Conservation (phyloP, 352 stramenopile genomes). For the Saprolegnia parasitica region DNA sequence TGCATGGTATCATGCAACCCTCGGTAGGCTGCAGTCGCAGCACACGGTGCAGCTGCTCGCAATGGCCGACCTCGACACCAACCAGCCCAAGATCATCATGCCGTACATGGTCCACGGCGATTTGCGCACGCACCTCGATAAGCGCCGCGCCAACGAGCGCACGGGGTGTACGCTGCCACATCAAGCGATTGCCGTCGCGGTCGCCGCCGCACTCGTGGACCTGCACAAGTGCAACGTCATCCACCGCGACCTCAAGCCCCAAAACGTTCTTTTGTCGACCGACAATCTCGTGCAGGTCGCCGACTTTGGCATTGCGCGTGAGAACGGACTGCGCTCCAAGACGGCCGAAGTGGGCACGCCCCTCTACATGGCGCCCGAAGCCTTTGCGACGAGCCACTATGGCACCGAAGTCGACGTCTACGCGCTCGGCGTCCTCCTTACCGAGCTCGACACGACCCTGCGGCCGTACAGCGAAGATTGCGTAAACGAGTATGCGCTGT, state of each 20-base stretch:
- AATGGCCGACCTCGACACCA: slow-evolving; percentile 4
- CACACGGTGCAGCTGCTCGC: slow-evolving; percentile 8
- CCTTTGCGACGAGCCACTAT: slow-evolving; percentile 83
- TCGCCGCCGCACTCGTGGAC: neutral
- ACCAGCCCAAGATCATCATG: neutral
- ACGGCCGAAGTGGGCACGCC: slow-evolving; percentile 77
- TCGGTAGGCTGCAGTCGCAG: neutral
- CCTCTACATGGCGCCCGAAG: slow-evolving; percentile 79
- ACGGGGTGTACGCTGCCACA: neutral
- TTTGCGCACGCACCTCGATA: neutral
- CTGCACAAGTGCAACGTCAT: slow-evolving; percentile 20
- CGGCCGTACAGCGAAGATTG: neutral
- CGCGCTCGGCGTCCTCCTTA: slow-evolving; percentile 78
- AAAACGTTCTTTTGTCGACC: slow-evolving; percentile 4
- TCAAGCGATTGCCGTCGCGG: neutral
- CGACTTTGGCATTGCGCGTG: slow-evolving; percentile 6
- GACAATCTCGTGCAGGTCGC: neutral
- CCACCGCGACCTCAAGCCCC: slow-evolving; percentile 12
- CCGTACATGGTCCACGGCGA: slow-evolving; percentile 9
- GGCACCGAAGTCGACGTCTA: slow-evolving; percentile 83
- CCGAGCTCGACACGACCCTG: slow-evolving; percentile 55
- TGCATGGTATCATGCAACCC: neutral
- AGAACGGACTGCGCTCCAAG: slow-evolving; percentile 39
- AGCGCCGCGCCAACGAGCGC: neutral
- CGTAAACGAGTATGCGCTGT: neutral